phyloP scores from a whole-genome alignment of 805 yeast species.

The Jamesozyma gamospora region DNA sequence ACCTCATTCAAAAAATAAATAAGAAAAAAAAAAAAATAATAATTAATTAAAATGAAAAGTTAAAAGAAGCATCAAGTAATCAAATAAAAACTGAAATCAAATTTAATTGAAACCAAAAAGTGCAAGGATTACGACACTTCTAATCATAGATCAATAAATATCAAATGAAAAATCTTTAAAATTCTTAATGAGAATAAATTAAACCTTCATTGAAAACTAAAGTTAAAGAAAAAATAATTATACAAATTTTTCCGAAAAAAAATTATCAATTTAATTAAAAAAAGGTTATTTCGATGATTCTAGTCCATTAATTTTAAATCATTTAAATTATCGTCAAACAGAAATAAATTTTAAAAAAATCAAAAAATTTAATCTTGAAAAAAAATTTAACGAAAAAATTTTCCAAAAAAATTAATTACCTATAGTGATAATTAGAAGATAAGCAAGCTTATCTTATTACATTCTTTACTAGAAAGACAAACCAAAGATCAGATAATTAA shows the following conservation, averaged over 20 bases:
- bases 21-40: constrained; percentile 16
- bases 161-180: constrained; percentile 5
- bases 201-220: not conserved
- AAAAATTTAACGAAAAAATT: not conserved
- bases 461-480: constrained; percentile 5
- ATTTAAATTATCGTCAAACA: constrained; percentile 1
- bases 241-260: not conserved
- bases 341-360: not conserved
- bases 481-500: not conserved
- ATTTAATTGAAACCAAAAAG: constrained; percentile 6
- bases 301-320: too few relatives aligned
- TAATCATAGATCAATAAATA: constrained; percentile 9
- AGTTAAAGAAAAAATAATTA: not conserved
- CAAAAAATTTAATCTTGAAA: not conserved
- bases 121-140: constrained; percentile 28
- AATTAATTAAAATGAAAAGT: constrained; percentile 14
- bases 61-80: constrained; percentile 25
- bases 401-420: not conserved
- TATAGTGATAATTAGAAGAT: constrained; percentile 13
- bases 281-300: too few relatives aligned
- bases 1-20: constrained; percentile 18
- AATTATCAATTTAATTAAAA: not conserved
- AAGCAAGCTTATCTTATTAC: constrained; percentile 29
- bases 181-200: not conserved
- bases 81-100: constrained; percentile 7